Evolutionary conservation across 345 rosid species (phyloP).

Genomic region (Physaria fendleri): DNA sequence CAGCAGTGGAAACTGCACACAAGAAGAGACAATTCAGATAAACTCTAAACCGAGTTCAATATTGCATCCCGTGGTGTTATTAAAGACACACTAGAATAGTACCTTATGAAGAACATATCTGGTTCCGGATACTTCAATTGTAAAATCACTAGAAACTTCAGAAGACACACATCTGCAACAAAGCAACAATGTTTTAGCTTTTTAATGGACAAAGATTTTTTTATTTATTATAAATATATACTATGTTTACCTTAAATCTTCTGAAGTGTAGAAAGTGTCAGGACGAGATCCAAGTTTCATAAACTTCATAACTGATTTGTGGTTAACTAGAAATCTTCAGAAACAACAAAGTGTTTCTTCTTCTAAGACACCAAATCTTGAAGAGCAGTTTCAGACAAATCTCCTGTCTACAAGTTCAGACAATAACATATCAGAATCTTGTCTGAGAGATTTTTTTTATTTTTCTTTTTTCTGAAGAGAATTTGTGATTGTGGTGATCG

Average conservation of each 20-base stretch:
- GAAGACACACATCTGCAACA: constrained; percentile 87
- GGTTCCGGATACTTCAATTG: constrained; percentile 67
- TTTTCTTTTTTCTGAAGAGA: background rate
- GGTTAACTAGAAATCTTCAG: constrained; percentile 24
- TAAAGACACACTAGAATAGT: constrained; percentile 1
- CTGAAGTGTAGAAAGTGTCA: constrained; percentile 81
- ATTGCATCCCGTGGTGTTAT: background rate
- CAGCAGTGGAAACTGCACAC: constrained; percentile 78
- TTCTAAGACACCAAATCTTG: background rate
- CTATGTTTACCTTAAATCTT: constrained; percentile 61
- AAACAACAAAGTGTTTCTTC: constrained; percentile 9
- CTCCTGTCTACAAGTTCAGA: constrained; percentile 18
- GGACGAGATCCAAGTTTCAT: constrained; percentile 98
- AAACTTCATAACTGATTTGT: constrained; percentile 70
- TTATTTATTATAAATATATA: too few species aligned
- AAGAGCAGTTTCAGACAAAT: constrained; percentile 20
- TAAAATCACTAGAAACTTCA: constrained; percentile 87
- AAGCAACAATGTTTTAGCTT: background rate
- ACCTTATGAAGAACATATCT: constrained; percentile 96
- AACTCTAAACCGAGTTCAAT: background rate
- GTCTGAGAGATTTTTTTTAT: background rate
- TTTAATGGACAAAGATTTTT: background rate
- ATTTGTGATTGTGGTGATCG: constrained; percentile 5
- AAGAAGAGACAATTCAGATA: background rate
- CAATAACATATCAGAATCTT: constrained; percentile 22